Evolutionary conservation across 169 alveolate species (phyloP).

Genomic region (Plasmodium relictum): DNA sequence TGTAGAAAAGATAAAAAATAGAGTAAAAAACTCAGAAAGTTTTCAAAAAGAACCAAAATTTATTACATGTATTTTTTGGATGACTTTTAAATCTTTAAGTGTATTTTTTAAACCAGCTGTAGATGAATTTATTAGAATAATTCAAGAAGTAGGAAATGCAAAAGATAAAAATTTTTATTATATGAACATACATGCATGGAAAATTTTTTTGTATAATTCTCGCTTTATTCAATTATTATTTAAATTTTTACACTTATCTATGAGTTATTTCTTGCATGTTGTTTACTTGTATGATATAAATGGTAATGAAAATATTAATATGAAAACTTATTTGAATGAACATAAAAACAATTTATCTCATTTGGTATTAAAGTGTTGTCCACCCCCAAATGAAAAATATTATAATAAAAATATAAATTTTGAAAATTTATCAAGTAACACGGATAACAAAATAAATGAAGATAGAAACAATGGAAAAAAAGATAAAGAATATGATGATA

Average conservation of each 20-base stretch:
- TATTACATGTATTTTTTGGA: conserved; percentile 90
- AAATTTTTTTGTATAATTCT: conserved; percentile 79
- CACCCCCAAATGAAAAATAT: conserved; percentile 52
- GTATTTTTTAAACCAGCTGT: conserved; percentile 86
- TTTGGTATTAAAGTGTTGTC: conserved; percentile 58
- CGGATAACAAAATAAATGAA: neutral
- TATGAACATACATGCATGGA: conserved; percentile 82
- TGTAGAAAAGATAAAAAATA: conserved; percentile 73
- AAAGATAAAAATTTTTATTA: conserved; percentile 78
- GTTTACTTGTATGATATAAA: conserved; percentile 72
- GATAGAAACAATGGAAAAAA: neutral
- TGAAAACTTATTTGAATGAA: conserved; percentile 56
- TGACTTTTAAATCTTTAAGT: conserved; percentile 85
- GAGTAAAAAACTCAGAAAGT: conserved; percentile 34
- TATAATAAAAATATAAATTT: neutral
- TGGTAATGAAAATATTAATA: conserved; percentile 27
- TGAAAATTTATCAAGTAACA: neutral
- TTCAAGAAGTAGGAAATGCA: conserved; percentile 66
- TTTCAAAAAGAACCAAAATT: conserved; percentile 84
- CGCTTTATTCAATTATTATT: conserved; percentile 71
- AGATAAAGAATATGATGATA: neutral
- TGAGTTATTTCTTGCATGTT: conserved; percentile 77
- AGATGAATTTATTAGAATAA: conserved; percentile 83
- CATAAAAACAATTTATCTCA: conserved; percentile 40
- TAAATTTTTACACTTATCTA: conserved; percentile 81